Conservation (phyloP, 1,284 basidiomycete genomes). For the Trametes hirsuta region DNA sequence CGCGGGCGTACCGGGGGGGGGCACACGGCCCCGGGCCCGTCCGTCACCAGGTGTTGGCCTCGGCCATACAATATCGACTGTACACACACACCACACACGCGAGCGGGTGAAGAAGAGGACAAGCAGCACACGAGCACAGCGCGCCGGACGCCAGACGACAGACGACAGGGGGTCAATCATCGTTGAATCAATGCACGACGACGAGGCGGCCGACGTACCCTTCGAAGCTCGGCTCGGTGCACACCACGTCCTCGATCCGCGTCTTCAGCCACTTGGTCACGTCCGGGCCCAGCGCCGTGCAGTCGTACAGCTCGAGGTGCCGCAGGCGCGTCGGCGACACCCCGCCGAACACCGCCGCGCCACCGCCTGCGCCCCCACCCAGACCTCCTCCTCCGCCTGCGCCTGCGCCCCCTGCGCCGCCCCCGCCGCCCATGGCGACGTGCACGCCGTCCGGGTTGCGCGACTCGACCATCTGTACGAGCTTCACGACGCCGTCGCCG, state of each 20-base stretch:
- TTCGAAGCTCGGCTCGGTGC: constrained; percentile 52
- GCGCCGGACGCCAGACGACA: not conserved
- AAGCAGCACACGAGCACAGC: not conserved
- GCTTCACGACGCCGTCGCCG: constrained; percentile 61
- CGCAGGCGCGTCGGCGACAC: constrained; percentile 53
- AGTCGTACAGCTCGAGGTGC: constrained; percentile 65
- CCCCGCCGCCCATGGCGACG: constrained; percentile 8
- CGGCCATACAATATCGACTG: constrained; percentile 12
- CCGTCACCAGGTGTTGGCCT: constrained; percentile 3
- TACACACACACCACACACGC: not conserved
- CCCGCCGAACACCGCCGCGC: constrained; percentile 24
- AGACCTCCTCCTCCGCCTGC: constrained; percentile 36
- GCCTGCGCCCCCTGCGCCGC: constrained; percentile 22
- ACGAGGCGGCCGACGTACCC: constrained; percentile 33
- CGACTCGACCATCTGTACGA: constrained; percentile 69
- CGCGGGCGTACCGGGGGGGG: not conserved
- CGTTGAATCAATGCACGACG: constrained; percentile 14
- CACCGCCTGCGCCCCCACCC: constrained; percentile 35
- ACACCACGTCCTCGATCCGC: constrained; percentile 60
- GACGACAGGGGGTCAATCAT: too few species aligned
- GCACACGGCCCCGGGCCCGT: not conserved
- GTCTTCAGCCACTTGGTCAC: constrained; percentile 65
- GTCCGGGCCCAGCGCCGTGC: constrained; percentile 61
- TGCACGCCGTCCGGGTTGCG: constrained; percentile 57
- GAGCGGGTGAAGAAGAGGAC: not conserved